Conservation (phyloP, 495 filamentous ascomycete species). For the Aspergillus indologenus region DNA sequence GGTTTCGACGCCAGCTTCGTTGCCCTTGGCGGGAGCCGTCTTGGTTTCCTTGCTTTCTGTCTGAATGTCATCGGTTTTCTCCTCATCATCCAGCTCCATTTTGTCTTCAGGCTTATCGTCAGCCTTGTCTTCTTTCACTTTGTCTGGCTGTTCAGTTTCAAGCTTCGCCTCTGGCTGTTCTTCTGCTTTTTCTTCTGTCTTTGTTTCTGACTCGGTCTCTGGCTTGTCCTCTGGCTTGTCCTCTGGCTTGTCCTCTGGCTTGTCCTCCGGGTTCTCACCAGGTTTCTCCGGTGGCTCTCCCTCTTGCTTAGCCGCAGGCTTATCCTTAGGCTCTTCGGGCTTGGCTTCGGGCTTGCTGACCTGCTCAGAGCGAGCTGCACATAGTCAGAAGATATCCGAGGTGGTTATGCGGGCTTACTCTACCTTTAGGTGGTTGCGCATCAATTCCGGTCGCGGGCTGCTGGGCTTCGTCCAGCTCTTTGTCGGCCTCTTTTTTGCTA, state of each 20-base stretch:
- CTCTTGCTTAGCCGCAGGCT: constrained; percentile 18
- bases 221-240: constrained; percentile 8
- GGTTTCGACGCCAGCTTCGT: constrained; percentile 29
- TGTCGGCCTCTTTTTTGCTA: constrained; percentile 29
- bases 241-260: constrained; percentile 17
- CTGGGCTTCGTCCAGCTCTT: not conserved
- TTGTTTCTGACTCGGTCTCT: constrained; percentile 20
- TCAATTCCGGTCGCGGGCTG: not conserved
- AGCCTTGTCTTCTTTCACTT: not conserved
- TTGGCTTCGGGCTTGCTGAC: constrained; percentile 7
- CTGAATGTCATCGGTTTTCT: not conserved
- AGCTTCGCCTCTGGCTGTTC: not conserved
- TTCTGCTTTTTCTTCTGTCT: constrained; percentile 9
- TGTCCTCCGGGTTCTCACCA: constrained; percentile 36
- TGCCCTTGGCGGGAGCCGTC: constrained; percentile 3
- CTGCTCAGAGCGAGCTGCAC: not conserved
- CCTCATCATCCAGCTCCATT: not conserved
- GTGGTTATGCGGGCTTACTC: not conserved
- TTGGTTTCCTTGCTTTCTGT: not conserved
- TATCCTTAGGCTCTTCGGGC: constrained; percentile 8
- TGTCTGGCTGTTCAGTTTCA: not conserved
- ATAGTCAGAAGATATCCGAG: not conserved
- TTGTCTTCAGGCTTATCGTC: constrained; percentile 15
- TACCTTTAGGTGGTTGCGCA: not conserved
- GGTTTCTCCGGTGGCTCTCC: constrained; percentile 21